These are phyloP conservation scores for Ceratocystis diversiconidia DNA, from an alignment of 2,329 filamentous ascomycete genomes.

Conservation along the genomic window DNA sequence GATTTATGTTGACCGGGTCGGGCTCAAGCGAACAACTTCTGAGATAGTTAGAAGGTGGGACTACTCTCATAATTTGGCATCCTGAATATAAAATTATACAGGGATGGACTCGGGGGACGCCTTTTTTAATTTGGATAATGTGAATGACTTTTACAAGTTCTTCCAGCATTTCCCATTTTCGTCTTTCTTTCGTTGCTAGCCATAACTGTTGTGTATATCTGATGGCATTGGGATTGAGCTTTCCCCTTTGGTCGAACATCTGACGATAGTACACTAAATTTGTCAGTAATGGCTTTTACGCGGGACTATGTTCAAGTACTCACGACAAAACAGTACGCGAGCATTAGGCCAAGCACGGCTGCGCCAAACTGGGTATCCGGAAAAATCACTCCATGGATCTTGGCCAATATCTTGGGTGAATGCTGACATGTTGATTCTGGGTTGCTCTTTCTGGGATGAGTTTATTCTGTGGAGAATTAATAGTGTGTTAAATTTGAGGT, in stretches of 20 bases:
- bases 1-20: not conserved
- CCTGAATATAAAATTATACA: not conserved
- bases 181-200: not conserved
- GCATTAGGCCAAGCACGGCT: not conserved
- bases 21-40: not conserved
- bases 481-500: too few relatives aligned
- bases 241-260: conserved; percentile 1
- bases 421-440: not conserved
- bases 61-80: not conserved
- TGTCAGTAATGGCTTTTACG: not conserved
- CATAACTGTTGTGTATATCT: not conserved
- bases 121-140: conserved; percentile 1
- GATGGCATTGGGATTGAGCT: not conserved
- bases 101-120: conserved; percentile 3
- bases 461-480: too few relatives aligned
- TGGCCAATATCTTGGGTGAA: not conserved
- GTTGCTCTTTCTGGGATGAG: too few relatives aligned
- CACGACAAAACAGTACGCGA: not conserved
- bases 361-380: not conserved
- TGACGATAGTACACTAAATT: conserved; percentile 7
- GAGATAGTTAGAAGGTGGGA: conserved; percentile 4
- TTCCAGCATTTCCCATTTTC: conserved; percentile 9
- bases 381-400: not conserved
- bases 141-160: conserved; percentile 4
- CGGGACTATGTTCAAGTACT: not conserved